A percentile compares a stretch with the other conserved stretches of the same genome.
Conservation (phyloP, 208 protist species). For the Trypanosoma conorhini region DNA sequence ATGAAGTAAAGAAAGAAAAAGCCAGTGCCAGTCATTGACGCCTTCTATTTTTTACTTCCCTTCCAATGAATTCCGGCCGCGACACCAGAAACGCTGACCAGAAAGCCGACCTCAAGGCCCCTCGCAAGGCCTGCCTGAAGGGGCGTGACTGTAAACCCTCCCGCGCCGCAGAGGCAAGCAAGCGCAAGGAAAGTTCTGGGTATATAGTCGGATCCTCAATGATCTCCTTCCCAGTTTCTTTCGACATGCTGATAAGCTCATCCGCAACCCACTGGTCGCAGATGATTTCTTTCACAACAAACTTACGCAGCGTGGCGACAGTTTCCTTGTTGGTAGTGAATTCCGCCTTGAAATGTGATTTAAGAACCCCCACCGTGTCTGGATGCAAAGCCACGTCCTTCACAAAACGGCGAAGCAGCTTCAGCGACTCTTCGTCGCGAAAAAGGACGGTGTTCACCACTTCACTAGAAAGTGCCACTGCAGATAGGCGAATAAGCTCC, state of each 20-base stretch:
- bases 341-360: slow-evolving; percentile 55
- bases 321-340: slow-evolving; percentile 58
- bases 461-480: slow-evolving; percentile 72
- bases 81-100: slow-evolving; percentile 67
- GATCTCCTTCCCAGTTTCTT: slow-evolving; percentile 47
- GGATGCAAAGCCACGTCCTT: slow-evolving; percentile 59
- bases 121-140: slow-evolving; percentile 45
- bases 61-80: slow-evolving; percentile 26
- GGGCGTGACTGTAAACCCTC: slow-evolving; percentile 35
- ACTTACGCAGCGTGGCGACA: slow-evolving; percentile 50
- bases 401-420: slow-evolving; percentile 47
- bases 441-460: slow-evolving; percentile 56
- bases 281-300: slow-evolving; percentile 74
- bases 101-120: slow-evolving; percentile 23
- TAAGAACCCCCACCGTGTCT: slow-evolving; percentile 51
- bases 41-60: background rate
- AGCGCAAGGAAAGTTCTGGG: slow-evolving; percentile 46
- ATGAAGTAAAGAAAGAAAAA: slow-evolving; percentile 11
- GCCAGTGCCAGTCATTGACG: background rate
- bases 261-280: slow-evolving; percentile 82
- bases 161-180: slow-evolving; percentile 44
- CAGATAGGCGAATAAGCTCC: slow-evolving; percentile 67
- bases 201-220: slow-evolving; percentile 57
- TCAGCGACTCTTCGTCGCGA: slow-evolving; percentile 43
- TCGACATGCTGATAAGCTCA: slow-evolving; percentile 69